Percentiles rank a stretch among this genome's conserved stretches.
Evolutionary conservation across 306 rosid species (phyloP).

Genomic region (Albizia julibrissin): DNA sequence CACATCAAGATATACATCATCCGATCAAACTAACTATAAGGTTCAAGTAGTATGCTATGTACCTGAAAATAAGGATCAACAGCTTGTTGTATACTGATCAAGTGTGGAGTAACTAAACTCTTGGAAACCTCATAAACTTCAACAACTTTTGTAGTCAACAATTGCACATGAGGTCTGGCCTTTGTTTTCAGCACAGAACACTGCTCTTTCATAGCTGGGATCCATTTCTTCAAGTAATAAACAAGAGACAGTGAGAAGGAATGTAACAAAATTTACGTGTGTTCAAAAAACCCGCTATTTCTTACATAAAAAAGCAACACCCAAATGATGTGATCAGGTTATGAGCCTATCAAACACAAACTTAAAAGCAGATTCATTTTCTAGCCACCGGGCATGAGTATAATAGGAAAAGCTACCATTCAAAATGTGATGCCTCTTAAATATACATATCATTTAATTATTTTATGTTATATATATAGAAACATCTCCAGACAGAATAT

Average conservation of each 20-base stretch:
- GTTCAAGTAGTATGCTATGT: not conserved
- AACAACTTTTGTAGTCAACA: conserved; percentile 50
- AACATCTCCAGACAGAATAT: conserved; percentile 15
- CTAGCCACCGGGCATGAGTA: conserved; percentile 5
- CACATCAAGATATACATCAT: conserved; percentile 29
- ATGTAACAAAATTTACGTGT: not conserved
- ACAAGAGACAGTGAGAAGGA: conserved; percentile 27
- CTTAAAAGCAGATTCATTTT: conserved; percentile 17
- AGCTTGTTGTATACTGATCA: conserved; percentile 59
- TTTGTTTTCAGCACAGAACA: conserved; percentile 59
- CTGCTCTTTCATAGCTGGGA: conserved; percentile 65
- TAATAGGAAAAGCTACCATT: not conserved
- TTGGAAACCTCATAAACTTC: conserved; percentile 75
- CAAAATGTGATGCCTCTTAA: conserved; percentile 1
- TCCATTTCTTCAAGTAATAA: conserved; percentile 67
- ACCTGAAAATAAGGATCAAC: conserved; percentile 90
- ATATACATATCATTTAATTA: not conserved
- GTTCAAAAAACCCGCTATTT: conserved; percentile 23
- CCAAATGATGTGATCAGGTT: conserved; percentile 19
- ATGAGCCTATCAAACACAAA: conserved; percentile 17
- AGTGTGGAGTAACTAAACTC: conserved; percentile 62
- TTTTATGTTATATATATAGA: not conserved
- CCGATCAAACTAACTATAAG: conserved; percentile 18
- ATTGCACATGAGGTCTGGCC: conserved; percentile 71
- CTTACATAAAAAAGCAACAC: conserved; percentile 21